Evolutionary conservation across 345 rosid species (phyloP).

Genomic region (Lepidium africanum): DNA sequence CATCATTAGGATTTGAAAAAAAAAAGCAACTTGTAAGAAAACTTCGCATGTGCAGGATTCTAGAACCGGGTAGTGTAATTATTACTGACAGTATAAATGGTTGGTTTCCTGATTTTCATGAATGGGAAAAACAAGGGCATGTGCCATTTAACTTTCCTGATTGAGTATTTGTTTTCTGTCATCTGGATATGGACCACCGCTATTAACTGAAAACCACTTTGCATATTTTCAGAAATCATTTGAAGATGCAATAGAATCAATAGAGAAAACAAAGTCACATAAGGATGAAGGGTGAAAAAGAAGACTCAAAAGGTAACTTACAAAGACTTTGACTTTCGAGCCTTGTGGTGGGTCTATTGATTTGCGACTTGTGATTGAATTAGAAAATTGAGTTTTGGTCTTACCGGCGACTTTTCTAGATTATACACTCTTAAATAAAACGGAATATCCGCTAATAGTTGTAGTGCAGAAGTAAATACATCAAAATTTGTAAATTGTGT

Average conservation of each 20-base stretch:
- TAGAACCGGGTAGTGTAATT: not conserved
- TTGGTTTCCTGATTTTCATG: not conserved
- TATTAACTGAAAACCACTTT: not conserved
- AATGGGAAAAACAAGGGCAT: not conserved
- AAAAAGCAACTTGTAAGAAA: not conserved
- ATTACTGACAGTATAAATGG: not conserved
- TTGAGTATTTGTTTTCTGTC: not conserved
- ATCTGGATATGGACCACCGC: not conserved
- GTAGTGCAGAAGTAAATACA: not conserved
- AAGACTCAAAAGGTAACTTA: constrained; percentile 13
- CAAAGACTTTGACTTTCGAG: not conserved
- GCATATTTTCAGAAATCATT: constrained; percentile 63
- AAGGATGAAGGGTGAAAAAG: constrained; percentile 31
- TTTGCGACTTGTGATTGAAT: not conserved
- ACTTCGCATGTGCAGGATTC: not conserved
- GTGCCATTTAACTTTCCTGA: not conserved
- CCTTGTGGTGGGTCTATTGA: not conserved
- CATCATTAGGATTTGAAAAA: not conserved
- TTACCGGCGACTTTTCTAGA: not conserved
- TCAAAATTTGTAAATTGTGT: not conserved
- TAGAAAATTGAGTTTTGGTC: not conserved
- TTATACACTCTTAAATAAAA: not conserved
- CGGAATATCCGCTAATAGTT: not conserved
- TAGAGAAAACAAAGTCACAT: constrained; percentile 41
- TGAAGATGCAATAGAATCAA: constrained; percentile 75